Evolutionary conservation across 306 rosid genomes (phyloP).

Genomic region (Gastrolobium villosum): DNA sequence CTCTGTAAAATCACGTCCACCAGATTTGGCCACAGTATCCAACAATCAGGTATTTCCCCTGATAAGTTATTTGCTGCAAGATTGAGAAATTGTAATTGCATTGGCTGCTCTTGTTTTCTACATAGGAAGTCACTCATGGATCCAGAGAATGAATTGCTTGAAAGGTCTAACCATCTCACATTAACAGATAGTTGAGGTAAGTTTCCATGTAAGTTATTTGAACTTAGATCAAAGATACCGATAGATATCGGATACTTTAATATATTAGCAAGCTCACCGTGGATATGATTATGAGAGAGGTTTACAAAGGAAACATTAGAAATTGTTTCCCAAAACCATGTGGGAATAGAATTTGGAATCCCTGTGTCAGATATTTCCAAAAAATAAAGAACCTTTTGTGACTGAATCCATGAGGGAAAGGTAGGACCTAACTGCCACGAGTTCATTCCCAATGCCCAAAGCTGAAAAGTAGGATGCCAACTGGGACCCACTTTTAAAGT

Average conservation of each 20-base stretch:
- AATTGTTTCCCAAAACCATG: background rate
- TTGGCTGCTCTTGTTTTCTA: background rate
- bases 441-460: fast-evolving
- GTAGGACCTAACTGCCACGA: slow-evolving; percentile 31
- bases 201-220: slow-evolving; percentile 10
- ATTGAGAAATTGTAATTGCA: background rate
- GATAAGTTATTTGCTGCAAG: slow-evolving; percentile 39
- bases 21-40: background rate
- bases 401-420: slow-evolving; percentile 45
- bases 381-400: background rate
- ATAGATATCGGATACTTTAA: background rate
- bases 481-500: slow-evolving; percentile 7
- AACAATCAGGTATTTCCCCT: slow-evolving; percentile 35
- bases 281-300: slow-evolving; percentile 40
- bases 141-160: slow-evolving; percentile 27
- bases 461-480: slow-evolving; percentile 35
- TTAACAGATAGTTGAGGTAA: background rate
- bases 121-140: slow-evolving; percentile 8
- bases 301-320: background rate
- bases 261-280: slow-evolving; percentile 3
- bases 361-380: slow-evolving; percentile 27
- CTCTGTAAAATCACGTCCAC: background rate
- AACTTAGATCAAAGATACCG: background rate
- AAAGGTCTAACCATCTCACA: background rate
- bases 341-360: slow-evolving; percentile 34